Conservation (phyloP, 768 basidiomycete genomes). For the Podaxis sp. region DNA sequence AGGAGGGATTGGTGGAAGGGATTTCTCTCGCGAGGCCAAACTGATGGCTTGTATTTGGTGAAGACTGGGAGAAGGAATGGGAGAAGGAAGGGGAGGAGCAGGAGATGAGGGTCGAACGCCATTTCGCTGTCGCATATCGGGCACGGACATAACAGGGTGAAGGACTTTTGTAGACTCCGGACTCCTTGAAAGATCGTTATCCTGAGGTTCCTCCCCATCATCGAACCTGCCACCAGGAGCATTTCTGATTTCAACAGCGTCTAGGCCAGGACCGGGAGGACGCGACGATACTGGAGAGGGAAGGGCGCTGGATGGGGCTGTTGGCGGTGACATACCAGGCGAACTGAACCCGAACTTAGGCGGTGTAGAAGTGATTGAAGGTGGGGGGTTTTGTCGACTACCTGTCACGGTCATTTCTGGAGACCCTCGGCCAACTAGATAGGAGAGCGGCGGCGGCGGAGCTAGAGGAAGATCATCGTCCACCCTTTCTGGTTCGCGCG, state of each 20-base stretch:
- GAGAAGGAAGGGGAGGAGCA: constrained; percentile 26
- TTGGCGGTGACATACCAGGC: constrained; percentile 70
- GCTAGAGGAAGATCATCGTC: constrained; percentile 80
- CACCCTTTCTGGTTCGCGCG: constrained; percentile 36
- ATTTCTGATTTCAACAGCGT: constrained; percentile 38
- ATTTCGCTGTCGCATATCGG: constrained; percentile 55
- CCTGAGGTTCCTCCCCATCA: constrained; percentile 22
- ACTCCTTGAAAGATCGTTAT: constrained; percentile 31
- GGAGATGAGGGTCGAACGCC: constrained; percentile 29
- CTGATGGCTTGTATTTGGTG: constrained; percentile 17
- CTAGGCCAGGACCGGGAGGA: constrained; percentile 44
- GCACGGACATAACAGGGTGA: constrained; percentile 59
- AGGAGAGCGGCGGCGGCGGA: constrained; percentile 90
- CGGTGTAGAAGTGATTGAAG: constrained; percentile 63
- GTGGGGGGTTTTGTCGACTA: constrained; percentile 65
- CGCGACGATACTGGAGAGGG: constrained; percentile 78
- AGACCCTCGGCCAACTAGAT: constrained; percentile 72
- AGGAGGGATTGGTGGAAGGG: constrained; percentile 77
- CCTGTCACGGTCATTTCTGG: constrained; percentile 37
- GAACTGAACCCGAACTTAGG: constrained; percentile 54
- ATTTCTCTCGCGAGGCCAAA: constrained; percentile 61
- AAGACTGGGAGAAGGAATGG: constrained; percentile 23
- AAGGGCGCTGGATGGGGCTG: constrained; percentile 71
- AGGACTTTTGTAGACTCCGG: constrained; percentile 37
- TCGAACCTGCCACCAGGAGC: constrained; percentile 45